Evolutionary conservation across 108 stramenopile species (phyloP), one percentile per base, ranked within the genome.

Genomic region (Skeletonema potamos): DNA sequence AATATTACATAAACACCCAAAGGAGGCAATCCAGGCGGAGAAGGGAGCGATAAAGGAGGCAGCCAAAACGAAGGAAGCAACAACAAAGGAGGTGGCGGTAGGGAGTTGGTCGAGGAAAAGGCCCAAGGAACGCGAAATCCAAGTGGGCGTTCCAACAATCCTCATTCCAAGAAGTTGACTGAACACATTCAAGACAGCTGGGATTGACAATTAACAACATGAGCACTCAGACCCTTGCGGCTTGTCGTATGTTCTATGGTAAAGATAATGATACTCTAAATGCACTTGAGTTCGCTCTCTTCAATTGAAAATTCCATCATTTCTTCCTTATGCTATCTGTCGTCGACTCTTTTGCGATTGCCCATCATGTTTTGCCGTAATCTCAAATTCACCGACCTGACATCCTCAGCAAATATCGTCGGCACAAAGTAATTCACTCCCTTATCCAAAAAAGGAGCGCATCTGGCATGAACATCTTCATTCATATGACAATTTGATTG

Each of bases 351-450:
- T n/a, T n/a, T 41, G 13, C 39, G 3, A 41, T 15, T 2, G 15
- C 13, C n/a, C 24, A 17, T 37, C 39, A 32, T 18, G 27, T 27
- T 18, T 62, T 71, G 73, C 1, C 41, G 29, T 27, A 75, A 36
- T 27, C 51, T 65, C 17, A 66, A 59, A 62, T 66, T 77, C 5
- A 74, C 62, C 58, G 66, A 26, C 13, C 51, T 62, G 1, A 63
- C 64, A 64, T 74, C 74, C 58, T 63, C 54, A 34, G 67, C 75
- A 41, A 62, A 70, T 29, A 71, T 82, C 20, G 74, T 65, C 22
- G 81, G 81, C 2, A 82, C 28, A 24, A 67, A 62, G 27, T 34
- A 37, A 43, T 36, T 32, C 5, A 13, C 44, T 30, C 27, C 32
- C 46, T 60, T 27, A 20, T 30, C 39, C 13, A 41, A 15, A 2